Conservation (phyloP, 2,329 filamentous ascomycete genomes). For the Fusarium aywerte region DNA sequence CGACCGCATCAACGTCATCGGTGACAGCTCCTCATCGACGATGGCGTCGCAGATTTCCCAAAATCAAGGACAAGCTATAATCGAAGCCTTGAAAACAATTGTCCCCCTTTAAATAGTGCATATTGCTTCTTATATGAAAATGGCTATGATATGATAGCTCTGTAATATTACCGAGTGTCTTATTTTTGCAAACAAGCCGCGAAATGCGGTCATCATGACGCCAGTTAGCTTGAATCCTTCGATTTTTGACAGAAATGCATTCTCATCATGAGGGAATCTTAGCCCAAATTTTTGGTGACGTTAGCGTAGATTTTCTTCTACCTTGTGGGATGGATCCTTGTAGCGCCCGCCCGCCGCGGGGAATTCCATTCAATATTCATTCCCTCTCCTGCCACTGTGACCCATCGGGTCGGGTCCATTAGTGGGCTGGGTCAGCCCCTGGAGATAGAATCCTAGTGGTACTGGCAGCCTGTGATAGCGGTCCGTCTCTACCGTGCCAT, state of each 20-base stretch:
- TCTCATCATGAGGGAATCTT: constrained; percentile 15
- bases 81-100: constrained; percentile 20
- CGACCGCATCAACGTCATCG: constrained; percentile 33
- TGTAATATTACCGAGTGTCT: background rate
- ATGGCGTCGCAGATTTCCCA: constrained; percentile 31
- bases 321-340: constrained; percentile 7
- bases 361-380: background rate
- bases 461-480: background rate
- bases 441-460: constrained; percentile 6
- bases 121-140: constrained; percentile 14
- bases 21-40: constrained; percentile 25
- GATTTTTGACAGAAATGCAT: constrained; percentile 7
- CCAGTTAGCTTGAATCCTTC: background rate
- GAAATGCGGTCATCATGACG: constrained; percentile 20
- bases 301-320: constrained; percentile 18
- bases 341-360: constrained; percentile 13
- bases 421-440: constrained; percentile 1
- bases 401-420: background rate
- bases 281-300: constrained; percentile 2
- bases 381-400: constrained; percentile 5
- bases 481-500: constrained; percentile 11
- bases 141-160: background rate
- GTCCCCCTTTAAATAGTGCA: background rate
- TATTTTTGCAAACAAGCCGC: background rate
- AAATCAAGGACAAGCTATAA: constrained; percentile 36